Evolutionary conservation across 202 grass and related monocot genomes (phyloP).

Genomic region (Panicum hallii): DNA sequence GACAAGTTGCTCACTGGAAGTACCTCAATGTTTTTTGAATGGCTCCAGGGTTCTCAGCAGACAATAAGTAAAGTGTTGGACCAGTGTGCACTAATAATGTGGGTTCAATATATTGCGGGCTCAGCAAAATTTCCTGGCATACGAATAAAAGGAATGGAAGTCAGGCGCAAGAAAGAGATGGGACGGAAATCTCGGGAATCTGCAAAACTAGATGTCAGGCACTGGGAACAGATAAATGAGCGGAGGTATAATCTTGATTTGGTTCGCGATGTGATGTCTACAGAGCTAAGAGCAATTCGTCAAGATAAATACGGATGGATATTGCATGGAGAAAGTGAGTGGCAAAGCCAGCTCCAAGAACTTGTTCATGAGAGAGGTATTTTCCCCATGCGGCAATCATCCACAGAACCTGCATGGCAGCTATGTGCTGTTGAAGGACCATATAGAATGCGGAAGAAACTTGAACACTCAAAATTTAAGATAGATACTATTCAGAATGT

Average conservation of each 20-base stretch:
- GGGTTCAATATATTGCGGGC: conserved; percentile 86
- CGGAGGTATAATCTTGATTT: conserved; percentile 84
- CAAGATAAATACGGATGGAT: conserved; percentile 99
- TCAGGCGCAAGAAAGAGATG: conserved; percentile 95
- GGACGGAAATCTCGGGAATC: conserved; percentile 80
- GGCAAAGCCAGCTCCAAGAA: conserved; percentile 94
- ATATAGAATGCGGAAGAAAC: conserved; percentile 98
- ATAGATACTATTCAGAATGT: conserved; percentile 95
- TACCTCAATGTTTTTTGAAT: conserved; percentile 82
- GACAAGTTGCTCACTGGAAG: conserved; percentile 89
- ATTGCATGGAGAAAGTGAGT: conserved; percentile 97
- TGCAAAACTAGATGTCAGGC: conserved; percentile 74
- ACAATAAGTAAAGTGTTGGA: conserved; percentile 88
- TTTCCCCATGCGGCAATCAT: conserved; percentile 76
- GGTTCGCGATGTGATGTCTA: conserved; percentile 93
- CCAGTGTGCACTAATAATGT: conserved; percentile 91
- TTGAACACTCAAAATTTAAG: conserved; percentile 86
- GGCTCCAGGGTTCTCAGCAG: conserved; percentile 81
- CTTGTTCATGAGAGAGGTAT: conserved; percentile 97
- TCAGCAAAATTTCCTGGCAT: conserved; percentile 98
- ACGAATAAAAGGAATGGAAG: conserved; percentile 99
- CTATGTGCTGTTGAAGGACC: conserved; percentile 95
- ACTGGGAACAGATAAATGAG: conserved; percentile 91
- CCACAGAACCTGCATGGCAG: conserved; percentile 78
- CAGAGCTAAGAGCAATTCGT: conserved; percentile 87